phyloP scores from a whole-genome alignment of 805 yeast species.

The Metschnikowia hibisci region DNA sequence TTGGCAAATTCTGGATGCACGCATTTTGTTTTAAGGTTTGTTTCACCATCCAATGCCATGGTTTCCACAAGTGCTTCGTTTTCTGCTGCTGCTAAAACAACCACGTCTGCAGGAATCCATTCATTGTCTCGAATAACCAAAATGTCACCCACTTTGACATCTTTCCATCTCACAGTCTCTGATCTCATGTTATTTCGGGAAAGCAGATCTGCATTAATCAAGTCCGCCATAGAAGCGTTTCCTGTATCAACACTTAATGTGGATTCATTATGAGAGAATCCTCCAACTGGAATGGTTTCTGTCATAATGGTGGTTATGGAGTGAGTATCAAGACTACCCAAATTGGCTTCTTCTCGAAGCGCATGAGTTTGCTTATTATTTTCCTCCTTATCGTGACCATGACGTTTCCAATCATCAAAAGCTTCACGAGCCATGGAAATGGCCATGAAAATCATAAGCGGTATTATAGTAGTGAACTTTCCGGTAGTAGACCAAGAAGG shows the following conservation, averaged over 20 bases:
- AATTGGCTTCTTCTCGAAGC: slow-evolving; percentile 29
- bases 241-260: slow-evolving; percentile 1
- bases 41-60: slow-evolving; percentile 97
- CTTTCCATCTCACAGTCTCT: slow-evolving; percentile 56
- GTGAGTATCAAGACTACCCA: slow-evolving; percentile 31
- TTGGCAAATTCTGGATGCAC: slow-evolving; percentile 65
- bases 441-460: slow-evolving; percentile 77
- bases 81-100: slow-evolving; percentile 63
- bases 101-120: slow-evolving; percentile 90
- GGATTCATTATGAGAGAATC: neutral
- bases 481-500: slow-evolving; percentile 99
- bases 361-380: slow-evolving; percentile 46
- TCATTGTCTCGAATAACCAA: slow-evolving; percentile 72
- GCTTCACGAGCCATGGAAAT: slow-evolving; percentile 92
- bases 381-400: slow-evolving; percentile 78
- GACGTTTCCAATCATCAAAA: slow-evolving; percentile 87
- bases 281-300: slow-evolving; percentile 28
- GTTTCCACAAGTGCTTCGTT: slow-evolving; percentile 79
- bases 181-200: slow-evolving; percentile 30
- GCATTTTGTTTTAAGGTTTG: slow-evolving; percentile 73
- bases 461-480: slow-evolving; percentile 87
- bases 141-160: slow-evolving; percentile 84
- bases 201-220: slow-evolving; percentile 8
- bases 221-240: slow-evolving; percentile 3
- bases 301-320: slow-evolving; percentile 38